Base-by-base conservation (phyloP, 352 stramenopile species). In the Pythium aphanidermatum region DNA sequence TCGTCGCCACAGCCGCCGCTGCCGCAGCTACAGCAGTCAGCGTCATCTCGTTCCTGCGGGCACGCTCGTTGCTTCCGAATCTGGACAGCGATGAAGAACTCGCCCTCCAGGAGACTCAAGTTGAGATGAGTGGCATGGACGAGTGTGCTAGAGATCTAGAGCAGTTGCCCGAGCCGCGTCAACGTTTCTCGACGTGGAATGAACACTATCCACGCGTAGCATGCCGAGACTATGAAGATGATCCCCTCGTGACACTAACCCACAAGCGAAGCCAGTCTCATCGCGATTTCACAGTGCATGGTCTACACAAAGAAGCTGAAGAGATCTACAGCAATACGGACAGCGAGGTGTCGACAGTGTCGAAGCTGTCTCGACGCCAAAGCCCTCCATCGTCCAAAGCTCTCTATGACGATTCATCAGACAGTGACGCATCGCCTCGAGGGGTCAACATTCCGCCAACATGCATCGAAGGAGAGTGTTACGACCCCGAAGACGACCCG, bases 1-100 rank as follows among this genome's bases (percentile, higher is more conserved):
- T 90, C 3, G 70, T 90, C 29, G 74, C 66, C 34, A 86, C 77
- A 4, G 77, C 77, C 7, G 75, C 77, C 4, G 72, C 73, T 0
- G 78, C 78, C 12, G 77, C 74, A 13, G 78, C 74, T 21, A 87
- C 78, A 0, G 74, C 78, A 21, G 75, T 86, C 12, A 86, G 70
- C 28, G 72, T 90, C 7, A 50, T 86, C 46, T 73, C 70, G 14
- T 87, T 85, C 47, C 50, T 90, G 39, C 43, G 42, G 19, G 31
- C 43, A 10, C 36, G 11, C 4, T 51, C 45, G 16, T 34, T 55
- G 13, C 5, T 41, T n/a, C n/a, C n/a, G n/a, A n/a, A n/a, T n/a
- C n/a, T n/a, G 21, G 46, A 51, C 24, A 48, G 55, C 24, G 55
- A 69, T 26, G 39, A 47, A 23, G 60, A 72, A 10, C 23, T 23